Conservation (phyloP, 164 flowering plant genomes). For the Taxillus chinensis region DNA sequence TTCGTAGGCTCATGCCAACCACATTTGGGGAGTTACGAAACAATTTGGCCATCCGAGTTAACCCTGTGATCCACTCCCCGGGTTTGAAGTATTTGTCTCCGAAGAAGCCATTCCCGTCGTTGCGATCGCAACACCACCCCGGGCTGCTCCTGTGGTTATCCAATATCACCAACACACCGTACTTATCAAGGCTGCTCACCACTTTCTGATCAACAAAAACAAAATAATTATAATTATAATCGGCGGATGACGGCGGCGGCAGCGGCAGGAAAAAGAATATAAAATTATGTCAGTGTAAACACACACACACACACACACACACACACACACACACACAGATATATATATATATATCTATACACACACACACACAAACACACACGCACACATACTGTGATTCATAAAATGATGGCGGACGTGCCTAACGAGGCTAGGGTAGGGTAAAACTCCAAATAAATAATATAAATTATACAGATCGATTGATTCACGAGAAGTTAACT, state of each 20-base stretch:
- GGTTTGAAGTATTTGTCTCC: constrained; percentile 68
- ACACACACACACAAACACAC: no score
- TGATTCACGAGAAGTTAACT: no score
- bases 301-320: no score
- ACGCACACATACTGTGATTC: no score
- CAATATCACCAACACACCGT: constrained; percentile 67
- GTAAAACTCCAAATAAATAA: no score
- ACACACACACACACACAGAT: no score
- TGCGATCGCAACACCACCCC: constrained; percentile 77
- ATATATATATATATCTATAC: no score
- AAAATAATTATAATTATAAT: neutral
- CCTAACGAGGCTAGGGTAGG: no score
- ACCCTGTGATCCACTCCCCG: constrained; percentile 56
- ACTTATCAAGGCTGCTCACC: constrained; percentile 45
- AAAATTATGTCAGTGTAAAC: neutral
- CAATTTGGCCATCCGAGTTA: constrained; percentile 52
- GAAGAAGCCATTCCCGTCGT: constrained; percentile 80
- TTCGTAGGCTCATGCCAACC: constrained; percentile 83
- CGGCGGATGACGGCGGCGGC: neutral
- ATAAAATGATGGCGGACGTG: no score
- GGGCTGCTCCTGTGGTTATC: constrained; percentile 86
- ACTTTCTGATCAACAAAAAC: constrained; percentile 33
- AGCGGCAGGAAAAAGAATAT: no score
- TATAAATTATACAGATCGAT: no score
- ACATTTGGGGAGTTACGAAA: constrained; percentile 48